Evolutionary conservation across 225 moss, liverwort and hornwort species (phyloP).

Genomic region (Physcomitrium patens): DNA sequence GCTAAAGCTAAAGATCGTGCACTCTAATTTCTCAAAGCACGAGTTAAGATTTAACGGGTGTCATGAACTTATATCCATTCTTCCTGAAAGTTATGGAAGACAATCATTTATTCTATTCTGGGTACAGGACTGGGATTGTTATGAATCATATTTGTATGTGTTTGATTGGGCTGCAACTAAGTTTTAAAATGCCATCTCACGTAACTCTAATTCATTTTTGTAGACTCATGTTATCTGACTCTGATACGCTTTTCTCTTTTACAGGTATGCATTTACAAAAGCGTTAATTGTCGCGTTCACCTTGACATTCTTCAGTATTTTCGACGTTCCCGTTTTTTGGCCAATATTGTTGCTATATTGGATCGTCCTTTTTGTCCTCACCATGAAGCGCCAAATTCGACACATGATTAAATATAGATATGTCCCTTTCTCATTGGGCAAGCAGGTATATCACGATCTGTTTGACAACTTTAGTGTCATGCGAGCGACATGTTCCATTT

Average conservation of each 20-base stretch:
- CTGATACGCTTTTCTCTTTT: constrained; percentile 27
- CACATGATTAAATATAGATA: constrained; percentile 99
- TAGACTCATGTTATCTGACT: constrained; percentile 11
- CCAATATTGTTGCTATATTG: constrained; percentile 96
- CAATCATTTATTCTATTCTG: no score
- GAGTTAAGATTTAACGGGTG: no score
- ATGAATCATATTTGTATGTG: no score
- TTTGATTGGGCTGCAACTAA: no score
- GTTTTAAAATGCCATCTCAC: neutral
- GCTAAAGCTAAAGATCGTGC: no score
- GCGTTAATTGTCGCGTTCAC: constrained; percentile 93
- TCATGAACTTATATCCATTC: no score
- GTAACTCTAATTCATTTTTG: neutral
- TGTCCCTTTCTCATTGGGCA: constrained; percentile 96
- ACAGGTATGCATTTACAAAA: constrained; percentile 99
- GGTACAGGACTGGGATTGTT: no score
- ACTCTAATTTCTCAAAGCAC: no score
- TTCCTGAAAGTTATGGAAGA: no score
- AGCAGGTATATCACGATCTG: constrained; percentile 66
- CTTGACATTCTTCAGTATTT: constrained; percentile 97
- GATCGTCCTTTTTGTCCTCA: constrained; percentile 96
- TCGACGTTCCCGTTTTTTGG: constrained; percentile 99
- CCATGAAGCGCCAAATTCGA: constrained; percentile 99
- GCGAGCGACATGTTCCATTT: no score
- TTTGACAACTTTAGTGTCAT: neutral